These are phyloP conservation scores for Phytopythium kandeliae DNA, from an alignment of 352 stramenopile genomes.

Conservation along the genomic window DNA sequence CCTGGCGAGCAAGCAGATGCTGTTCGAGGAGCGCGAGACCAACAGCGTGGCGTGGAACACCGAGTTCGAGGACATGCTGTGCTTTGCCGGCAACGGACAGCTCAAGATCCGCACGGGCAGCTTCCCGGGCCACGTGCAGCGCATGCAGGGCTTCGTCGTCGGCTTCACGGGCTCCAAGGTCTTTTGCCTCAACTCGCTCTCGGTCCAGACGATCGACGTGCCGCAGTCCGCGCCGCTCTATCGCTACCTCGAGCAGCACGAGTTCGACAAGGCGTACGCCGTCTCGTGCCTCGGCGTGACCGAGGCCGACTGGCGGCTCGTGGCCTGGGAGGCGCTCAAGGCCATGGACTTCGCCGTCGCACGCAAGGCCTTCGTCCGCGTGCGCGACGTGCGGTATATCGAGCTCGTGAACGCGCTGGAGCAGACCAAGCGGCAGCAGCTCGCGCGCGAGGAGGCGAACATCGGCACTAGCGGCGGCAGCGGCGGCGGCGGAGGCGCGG, in stretches of 20 bases:
- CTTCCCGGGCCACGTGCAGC: slow-evolving; percentile 87
- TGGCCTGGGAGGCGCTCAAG: slow-evolving; percentile 86
- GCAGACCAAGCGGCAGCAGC: slow-evolving; percentile 58
- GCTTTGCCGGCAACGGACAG: slow-evolving; percentile 84
- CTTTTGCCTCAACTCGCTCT: slow-evolving; percentile 85
- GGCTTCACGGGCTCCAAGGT: slow-evolving; percentile 91
- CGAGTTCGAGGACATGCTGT: slow-evolving; percentile 93
- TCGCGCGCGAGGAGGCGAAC: slow-evolving; percentile 18
- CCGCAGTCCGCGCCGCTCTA: slow-evolving; percentile 86
- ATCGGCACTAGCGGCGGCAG: background rate
- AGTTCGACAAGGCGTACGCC: slow-evolving; percentile 86
- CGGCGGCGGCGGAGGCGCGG: slow-evolving; percentile 10
- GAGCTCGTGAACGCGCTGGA: slow-evolving; percentile 88
- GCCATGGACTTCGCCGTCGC: slow-evolving; percentile 78
- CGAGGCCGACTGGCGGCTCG: slow-evolving; percentile 83
- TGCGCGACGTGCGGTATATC: slow-evolving; percentile 90
- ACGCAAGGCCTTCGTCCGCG: slow-evolving; percentile 85
- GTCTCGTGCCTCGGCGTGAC: slow-evolving; percentile 94
- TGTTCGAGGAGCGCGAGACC: slow-evolving; percentile 82
- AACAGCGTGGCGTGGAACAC: slow-evolving; percentile 94
- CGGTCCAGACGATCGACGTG: slow-evolving; percentile 89
- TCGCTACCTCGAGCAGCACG: slow-evolving; percentile 85
- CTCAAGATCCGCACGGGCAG: slow-evolving; percentile 90
- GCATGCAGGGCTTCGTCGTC: slow-evolving; percentile 90
- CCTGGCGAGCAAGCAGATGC: slow-evolving; percentile 83